A percentile compares a stretch with the other conserved stretches of the same genome.
Evolutionary conservation across 2,329 filamentous ascomycete genomes (phyloP).

Genomic region (Pseudogymnoascus sp.): DNA sequence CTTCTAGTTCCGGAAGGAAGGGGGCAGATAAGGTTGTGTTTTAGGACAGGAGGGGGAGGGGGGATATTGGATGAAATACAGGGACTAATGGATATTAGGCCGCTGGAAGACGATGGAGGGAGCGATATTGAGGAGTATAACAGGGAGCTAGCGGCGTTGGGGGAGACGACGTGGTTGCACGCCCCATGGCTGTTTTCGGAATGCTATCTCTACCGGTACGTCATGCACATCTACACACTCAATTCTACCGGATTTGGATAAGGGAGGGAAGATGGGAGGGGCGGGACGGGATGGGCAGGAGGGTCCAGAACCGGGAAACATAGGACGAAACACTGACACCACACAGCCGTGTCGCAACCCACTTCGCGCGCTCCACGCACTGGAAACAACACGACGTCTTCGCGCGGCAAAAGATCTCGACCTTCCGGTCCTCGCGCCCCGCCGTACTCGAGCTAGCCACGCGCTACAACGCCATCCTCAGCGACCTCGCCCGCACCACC

Average conservation of each 20-base stretch:
- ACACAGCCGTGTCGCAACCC: conserved; percentile 67
- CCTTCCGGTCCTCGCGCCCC: conserved; percentile 83
- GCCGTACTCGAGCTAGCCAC: conserved; percentile 75
- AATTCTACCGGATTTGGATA: not conserved
- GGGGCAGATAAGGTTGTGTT: not conserved
- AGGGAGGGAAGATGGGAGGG: not conserved
- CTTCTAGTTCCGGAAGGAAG: not conserved
- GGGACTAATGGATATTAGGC: conserved; percentile 17
- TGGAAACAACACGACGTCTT: conserved; percentile 94
- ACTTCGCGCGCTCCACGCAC: conserved; percentile 67
- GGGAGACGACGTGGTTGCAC: conserved; percentile 71
- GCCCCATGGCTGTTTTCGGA: conserved; percentile 85
- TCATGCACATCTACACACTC: not conserved
- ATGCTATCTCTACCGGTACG: conserved; percentile 78
- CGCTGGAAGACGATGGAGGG: conserved; percentile 27
- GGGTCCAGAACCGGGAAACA: not conserved
- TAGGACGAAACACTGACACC: conserved; percentile 18
- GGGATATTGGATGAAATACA: not conserved
- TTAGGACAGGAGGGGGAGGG: not conserved
- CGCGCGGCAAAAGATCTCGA: conserved; percentile 78
- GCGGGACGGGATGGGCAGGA: conserved; percentile 12
- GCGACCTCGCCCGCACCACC: conserved; percentile 33
- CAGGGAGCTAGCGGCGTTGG: conserved; percentile 68
- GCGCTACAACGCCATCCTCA: conserved; percentile 67
- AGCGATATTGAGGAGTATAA: conserved; percentile 72